Evolutionary conservation across 148 eudicot species (phyloP).

Genomic region (Rhododendron kiyosumense): DNA sequence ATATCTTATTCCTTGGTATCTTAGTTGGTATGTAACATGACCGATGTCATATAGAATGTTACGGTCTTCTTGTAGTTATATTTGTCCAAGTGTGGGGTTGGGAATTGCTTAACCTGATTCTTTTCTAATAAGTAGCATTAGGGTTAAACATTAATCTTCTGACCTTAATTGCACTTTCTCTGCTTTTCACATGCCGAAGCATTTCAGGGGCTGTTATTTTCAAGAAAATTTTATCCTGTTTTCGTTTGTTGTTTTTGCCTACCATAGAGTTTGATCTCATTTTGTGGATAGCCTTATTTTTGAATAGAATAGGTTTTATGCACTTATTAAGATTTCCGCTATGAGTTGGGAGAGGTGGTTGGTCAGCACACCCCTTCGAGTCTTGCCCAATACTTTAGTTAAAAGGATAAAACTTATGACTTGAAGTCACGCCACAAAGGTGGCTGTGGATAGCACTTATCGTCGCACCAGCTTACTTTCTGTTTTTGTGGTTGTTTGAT

Average conservation of each 20-base stretch:
- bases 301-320: background rate
- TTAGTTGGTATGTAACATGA: background rate
- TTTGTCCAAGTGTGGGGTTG: background rate
- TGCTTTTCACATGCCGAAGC: background rate
- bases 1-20: background rate
- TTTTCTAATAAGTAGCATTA: background rate
- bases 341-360: background rate
- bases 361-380: background rate
- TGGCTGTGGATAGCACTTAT: background rate
- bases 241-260: background rate
- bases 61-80: background rate
- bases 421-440: background rate
- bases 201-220: background rate
- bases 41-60: background rate
- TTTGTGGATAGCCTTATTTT: background rate
- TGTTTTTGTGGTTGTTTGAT: background rate
- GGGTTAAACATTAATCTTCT: background rate
- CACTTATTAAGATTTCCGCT: background rate
- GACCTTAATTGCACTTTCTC: background rate
- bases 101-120: background rate
- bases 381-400: background rate
- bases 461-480: background rate
- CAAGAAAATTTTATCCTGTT: background rate
- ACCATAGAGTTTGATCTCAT: background rate
- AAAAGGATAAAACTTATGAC: background rate